These are phyloP conservation scores for Fraxinus floribunda DNA, from an alignment of 305 asterid species.

Conservation along the genomic window DNA sequence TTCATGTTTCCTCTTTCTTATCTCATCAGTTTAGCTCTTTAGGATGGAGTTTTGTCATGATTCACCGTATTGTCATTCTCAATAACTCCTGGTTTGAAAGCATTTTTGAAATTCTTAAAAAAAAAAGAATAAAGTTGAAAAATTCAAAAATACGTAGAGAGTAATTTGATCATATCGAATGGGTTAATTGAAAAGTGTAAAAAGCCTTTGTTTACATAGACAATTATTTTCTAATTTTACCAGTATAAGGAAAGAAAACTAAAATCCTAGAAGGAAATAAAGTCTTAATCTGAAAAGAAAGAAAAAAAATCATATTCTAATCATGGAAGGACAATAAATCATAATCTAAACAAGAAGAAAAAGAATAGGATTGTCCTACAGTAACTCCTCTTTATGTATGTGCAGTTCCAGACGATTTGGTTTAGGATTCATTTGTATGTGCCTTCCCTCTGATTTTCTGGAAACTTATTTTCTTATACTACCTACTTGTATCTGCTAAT, in stretches of 20 bases:
- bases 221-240: not conserved
- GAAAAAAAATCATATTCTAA: not conserved
- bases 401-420: not conserved
- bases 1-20: not conserved
- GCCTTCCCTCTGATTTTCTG: not conserved
- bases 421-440: not conserved
- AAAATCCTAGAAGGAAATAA: not conserved
- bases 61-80: not conserved
- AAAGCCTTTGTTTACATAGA: not conserved
- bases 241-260: not conserved
- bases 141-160: not conserved
- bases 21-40: slow-evolving; percentile 3
- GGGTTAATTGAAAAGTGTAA: not conserved
- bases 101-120: not conserved
- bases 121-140: not conserved
- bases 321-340: not conserved
- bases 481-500: slow-evolving; percentile 27
- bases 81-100: not conserved
- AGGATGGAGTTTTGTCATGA: not conserved
- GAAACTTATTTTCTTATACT: slow-evolving; percentile 1
- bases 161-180: not conserved
- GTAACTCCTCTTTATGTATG: not conserved
- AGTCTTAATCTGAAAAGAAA: not conserved
- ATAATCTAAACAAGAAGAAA: not conserved
- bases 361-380: not conserved